Conservation (phyloP, 2,329 filamentous ascomycete genomes). For the Arthrobotrys megalospora region DNA sequence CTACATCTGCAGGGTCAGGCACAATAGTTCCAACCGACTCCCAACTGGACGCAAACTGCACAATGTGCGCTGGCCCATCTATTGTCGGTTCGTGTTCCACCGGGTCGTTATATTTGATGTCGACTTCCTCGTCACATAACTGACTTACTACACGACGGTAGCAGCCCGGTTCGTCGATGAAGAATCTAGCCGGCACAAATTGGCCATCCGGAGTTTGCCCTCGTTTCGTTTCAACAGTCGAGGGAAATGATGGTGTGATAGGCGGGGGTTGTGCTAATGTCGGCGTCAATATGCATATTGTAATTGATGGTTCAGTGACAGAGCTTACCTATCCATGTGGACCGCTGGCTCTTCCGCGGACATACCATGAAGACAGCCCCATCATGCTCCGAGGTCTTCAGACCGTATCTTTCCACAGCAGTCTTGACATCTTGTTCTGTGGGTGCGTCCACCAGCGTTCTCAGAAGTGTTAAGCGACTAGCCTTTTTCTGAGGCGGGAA, state of each 20-base stretch:
- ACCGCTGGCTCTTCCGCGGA: conserved; percentile 50
- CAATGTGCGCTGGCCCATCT: conserved; percentile 45
- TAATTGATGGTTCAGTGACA: neutral
- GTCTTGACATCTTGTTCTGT: conserved; percentile 47
- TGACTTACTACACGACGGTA: conserved; percentile 56
- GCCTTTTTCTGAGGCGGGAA: conserved; percentile 58
- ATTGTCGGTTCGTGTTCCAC: conserved; percentile 36
- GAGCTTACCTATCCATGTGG: conserved; percentile 59
- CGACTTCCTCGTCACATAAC: conserved; percentile 46
- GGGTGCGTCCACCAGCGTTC: conserved; percentile 44
- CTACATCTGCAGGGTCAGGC: conserved; percentile 14
- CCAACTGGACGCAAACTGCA: conserved; percentile 56
- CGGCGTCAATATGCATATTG: neutral
- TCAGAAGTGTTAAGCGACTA: conserved; percentile 49
- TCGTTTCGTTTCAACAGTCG: conserved; percentile 40
- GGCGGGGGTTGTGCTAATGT: conserved; percentile 47
- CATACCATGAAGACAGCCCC: conserved; percentile 46
- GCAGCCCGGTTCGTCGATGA: conserved; percentile 56
- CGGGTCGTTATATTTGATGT: conserved; percentile 50
- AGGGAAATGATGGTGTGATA: conserved; percentile 34
- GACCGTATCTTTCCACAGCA: conserved; percentile 49
- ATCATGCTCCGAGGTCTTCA: conserved; percentile 55
- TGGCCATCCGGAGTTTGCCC: conserved; percentile 32
- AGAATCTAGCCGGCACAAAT: conserved; percentile 48
- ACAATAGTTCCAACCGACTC: conserved; percentile 51